These are phyloP conservation scores for Scheffersomyces titani DNA, from an alignment of 1,139 yeast species.

Conservation along the genomic window DNA sequence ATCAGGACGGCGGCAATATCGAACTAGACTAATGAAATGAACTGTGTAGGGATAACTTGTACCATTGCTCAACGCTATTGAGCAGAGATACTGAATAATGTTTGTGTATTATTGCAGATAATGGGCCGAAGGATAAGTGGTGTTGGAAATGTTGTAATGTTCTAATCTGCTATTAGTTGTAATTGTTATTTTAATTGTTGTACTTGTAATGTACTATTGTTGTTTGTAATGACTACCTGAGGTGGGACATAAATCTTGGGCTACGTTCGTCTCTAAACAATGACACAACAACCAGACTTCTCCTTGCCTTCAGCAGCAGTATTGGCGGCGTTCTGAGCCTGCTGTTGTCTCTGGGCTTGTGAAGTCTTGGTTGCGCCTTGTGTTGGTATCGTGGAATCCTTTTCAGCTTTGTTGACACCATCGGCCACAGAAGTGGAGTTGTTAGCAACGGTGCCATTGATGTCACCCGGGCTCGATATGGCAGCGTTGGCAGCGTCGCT, in stretches of 20 bases:
- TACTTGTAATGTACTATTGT: no score
- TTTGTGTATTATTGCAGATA: background rate
- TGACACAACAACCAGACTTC: conserved; percentile 49
- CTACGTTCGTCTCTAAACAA: conserved; percentile 25
- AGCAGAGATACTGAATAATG: no score
- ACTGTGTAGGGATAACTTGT: background rate
- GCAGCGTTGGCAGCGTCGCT: conserved; percentile 8
- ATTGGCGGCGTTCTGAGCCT: conserved; percentile 3
- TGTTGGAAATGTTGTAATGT: background rate
- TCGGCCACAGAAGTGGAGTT: conserved; percentile 16
- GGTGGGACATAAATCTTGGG: background rate
- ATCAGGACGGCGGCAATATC: background rate
- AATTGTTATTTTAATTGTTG: background rate
- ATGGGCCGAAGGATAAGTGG: background rate
- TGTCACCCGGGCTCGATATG: conserved; percentile 5
- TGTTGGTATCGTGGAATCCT: conserved; percentile 3
- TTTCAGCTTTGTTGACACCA: conserved; percentile 10
- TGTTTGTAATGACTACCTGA: background rate
- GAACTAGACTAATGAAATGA: background rate
- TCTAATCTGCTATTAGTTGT: background rate
- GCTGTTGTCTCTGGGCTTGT: conserved; percentile 8
- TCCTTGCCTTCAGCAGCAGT: conserved; percentile 30
- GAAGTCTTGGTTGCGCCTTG: conserved; percentile 2
- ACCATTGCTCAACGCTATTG: no score
- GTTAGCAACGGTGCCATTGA: conserved; percentile 1